These are phyloP conservation scores for Hemileccinum rubropunctum DNA, from an alignment of 768 basidiomycete genomes.

Conservation along the genomic window DNA sequence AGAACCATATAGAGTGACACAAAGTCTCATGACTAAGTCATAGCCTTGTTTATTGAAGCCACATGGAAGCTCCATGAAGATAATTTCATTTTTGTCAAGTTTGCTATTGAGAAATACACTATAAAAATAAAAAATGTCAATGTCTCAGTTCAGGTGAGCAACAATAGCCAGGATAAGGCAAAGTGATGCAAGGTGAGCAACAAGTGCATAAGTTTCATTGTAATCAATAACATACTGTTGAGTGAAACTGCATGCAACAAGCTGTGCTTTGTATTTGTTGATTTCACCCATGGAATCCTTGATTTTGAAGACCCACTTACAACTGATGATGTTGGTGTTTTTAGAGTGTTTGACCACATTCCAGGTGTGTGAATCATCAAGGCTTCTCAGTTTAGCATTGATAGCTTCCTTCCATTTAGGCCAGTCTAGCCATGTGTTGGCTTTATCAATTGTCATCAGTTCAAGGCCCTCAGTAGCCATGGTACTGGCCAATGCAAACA, in stretches of 20 bases:
- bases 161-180: background rate
- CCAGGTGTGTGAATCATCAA: background rate
- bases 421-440: too few species aligned
- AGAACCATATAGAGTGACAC: background rate
- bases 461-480: too few species aligned
- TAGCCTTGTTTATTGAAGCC: background rate
- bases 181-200: too few species aligned
- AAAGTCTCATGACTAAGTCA: background rate
- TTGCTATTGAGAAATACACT: background rate
- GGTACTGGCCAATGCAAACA: too few species aligned
- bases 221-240: background rate
- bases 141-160: background rate
- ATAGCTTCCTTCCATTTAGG: background rate
- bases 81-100: too few species aligned
- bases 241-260: too few species aligned
- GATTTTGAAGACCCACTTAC: too few species aligned
- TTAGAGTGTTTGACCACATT: background rate
- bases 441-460: too few species aligned
- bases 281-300: too few species aligned
- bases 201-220: too few species aligned
- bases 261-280: too few species aligned
- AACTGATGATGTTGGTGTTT: background rate
- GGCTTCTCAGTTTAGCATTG: too few species aligned
- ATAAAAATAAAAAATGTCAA: background rate
- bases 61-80: background rate